Conservation (phyloP, 2,329 filamentous ascomycete genomes). For the Thelonectria olida region DNA sequence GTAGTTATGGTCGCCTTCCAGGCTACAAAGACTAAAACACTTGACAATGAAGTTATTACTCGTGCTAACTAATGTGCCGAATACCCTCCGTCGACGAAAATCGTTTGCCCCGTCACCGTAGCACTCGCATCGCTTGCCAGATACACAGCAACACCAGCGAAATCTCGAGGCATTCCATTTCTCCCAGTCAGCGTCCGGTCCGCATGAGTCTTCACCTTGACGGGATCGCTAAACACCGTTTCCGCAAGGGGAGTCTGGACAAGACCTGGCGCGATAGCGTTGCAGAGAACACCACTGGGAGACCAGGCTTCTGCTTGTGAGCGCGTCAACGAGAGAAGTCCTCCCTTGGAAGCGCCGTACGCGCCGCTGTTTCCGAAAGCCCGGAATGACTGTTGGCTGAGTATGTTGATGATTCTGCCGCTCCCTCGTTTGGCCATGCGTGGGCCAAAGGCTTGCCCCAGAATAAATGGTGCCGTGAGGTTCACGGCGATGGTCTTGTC, state of each 20-base stretch:
- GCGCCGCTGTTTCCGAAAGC: constrained; percentile 46
- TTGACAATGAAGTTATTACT: too few species aligned
- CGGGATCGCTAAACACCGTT: constrained; percentile 32
- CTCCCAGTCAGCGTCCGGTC: constrained; percentile 42
- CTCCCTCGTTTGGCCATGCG: constrained; percentile 43
- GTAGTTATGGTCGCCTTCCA: too few species aligned
- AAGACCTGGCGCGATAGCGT: constrained; percentile 44
- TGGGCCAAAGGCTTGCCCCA: constrained; percentile 45
- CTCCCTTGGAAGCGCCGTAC: constrained; percentile 45
- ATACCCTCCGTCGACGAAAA: constrained; percentile 48
- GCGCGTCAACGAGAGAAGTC: constrained; percentile 42
- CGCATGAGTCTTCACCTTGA: constrained; percentile 36
- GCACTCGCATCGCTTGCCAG: constrained; percentile 44
- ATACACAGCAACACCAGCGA: constrained; percentile 43
- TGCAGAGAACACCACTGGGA: constrained; percentile 44
- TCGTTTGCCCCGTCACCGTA: constrained; percentile 45
- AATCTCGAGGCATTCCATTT: constrained; percentile 44
- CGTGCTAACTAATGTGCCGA: constrained; percentile 39
- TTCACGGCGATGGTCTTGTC: constrained; percentile 44
- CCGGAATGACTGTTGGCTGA: constrained; percentile 44
- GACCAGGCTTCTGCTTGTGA: constrained; percentile 49
- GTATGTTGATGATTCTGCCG: constrained; percentile 47
- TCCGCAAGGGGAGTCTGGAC: constrained; percentile 42
- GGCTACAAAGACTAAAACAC: too few species aligned
- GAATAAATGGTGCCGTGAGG: constrained; percentile 44